phyloP scores from a whole-genome alignment of 805 yeast genomes.

The Tanozyma kutaoensis region DNA sequence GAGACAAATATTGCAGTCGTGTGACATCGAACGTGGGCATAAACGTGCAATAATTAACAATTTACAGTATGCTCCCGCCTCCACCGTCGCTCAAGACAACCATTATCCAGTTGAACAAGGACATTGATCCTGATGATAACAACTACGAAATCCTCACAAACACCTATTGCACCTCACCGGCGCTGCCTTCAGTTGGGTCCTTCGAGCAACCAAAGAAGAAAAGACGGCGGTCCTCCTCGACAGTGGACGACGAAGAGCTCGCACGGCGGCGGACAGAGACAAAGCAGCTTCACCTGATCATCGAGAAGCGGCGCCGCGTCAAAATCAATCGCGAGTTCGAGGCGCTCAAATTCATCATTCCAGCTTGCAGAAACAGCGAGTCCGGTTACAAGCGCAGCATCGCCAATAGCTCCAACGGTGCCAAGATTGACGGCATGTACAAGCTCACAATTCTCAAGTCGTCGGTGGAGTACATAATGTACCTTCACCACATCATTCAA shows the following conservation, averaged over 20 bases:
- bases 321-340: slow-evolving; percentile 78
- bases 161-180: slow-evolving; percentile 12
- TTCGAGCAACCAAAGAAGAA: slow-evolving; percentile 11
- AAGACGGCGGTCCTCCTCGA: slow-evolving; percentile 24
- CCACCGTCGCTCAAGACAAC: slow-evolving; percentile 32
- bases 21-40: too few relatives aligned
- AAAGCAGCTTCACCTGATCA: slow-evolving; percentile 51
- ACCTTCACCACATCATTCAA: slow-evolving; percentile 47
- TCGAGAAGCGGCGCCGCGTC: slow-evolving; percentile 66
- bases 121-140: slow-evolving; percentile 25
- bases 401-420: slow-evolving; percentile 12
- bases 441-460: slow-evolving; percentile 70
- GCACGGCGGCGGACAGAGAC: slow-evolving; percentile 27
- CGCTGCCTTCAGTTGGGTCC: slow-evolving; percentile 1
- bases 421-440: slow-evolving; percentile 53
- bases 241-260: slow-evolving; percentile 25
- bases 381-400: slow-evolving; percentile 1
- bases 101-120: slow-evolving; percentile 29
- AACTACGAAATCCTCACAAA: slow-evolving; percentile 30
- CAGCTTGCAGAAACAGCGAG: slow-evolving; percentile 54
- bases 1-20: too few relatives aligned
- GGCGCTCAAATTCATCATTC: slow-evolving; percentile 62
- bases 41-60: too few relatives aligned
- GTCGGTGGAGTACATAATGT: slow-evolving; percentile 69
- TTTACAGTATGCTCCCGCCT: too few relatives aligned